Evolutionary conservation across 371 early-diverging fungal genomes (phyloP).

Genomic region (Mucor irregularis): DNA sequence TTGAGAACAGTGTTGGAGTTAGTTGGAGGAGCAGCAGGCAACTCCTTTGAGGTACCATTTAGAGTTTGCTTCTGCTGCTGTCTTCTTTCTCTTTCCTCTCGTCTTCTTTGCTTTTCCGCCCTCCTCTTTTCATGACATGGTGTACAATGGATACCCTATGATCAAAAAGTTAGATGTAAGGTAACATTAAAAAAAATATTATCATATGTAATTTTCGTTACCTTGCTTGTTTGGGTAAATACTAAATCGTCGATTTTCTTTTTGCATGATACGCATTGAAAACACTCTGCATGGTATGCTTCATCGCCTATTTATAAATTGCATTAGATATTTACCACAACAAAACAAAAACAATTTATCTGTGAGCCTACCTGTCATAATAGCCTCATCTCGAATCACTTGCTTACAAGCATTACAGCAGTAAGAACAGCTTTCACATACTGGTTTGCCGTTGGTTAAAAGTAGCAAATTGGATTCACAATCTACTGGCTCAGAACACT

Average conservation of each 20-base stretch:
- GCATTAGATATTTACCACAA: neutral
- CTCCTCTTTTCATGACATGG: slow-evolving; percentile 45
- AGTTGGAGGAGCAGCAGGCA: slow-evolving; percentile 1
- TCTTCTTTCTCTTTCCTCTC: slow-evolving; percentile 37
- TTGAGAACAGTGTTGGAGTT: neutral
- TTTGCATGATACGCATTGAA: slow-evolving; percentile 73
- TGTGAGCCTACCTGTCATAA: slow-evolving; percentile 82
- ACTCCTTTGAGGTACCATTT: slow-evolving; percentile 5
- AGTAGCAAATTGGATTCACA: slow-evolving; percentile 76
- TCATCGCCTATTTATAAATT: slow-evolving; percentile 58
- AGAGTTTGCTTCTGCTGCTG: slow-evolving; percentile 9
- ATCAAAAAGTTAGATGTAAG: neutral
- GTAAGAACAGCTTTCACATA: slow-evolving; percentile 86
- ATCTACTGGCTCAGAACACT: slow-evolving; percentile 70
- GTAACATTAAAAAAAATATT: neutral
- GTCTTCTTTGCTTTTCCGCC: slow-evolving; percentile 32
- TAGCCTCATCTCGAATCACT: slow-evolving; percentile 84
- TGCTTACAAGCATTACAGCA: slow-evolving; percentile 76
- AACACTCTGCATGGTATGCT: slow-evolving; percentile 88
- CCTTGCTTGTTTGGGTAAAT: slow-evolving; percentile 80
- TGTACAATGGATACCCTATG: slow-evolving; percentile 42
- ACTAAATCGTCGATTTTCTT: slow-evolving; percentile 74
- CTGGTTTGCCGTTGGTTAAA: slow-evolving; percentile 77
- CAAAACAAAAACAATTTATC: neutral
- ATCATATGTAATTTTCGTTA: slow-evolving; percentile 15